Evolutionary conservation across 768 basidiomycete genomes (phyloP).

Genomic region (Thelephora aurantiotincta): DNA sequence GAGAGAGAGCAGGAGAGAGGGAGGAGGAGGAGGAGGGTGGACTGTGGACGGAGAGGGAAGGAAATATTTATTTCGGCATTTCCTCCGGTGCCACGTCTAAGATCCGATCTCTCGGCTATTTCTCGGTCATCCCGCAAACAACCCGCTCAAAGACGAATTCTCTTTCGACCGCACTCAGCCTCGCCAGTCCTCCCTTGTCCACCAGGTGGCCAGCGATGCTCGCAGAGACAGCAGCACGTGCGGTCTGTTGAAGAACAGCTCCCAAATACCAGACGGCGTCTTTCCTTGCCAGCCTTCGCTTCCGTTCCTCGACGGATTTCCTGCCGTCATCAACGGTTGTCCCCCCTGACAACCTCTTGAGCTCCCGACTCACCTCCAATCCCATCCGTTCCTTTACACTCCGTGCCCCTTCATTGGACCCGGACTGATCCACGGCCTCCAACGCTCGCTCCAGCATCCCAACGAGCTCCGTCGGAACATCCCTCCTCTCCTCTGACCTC

Average conservation of each 20-base stretch:
- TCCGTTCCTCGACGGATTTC: conserved; percentile 10
- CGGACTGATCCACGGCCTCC: neutral
- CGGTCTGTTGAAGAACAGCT: conserved; percentile 20
- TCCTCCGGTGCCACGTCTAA: neutral
- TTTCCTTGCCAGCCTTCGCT: conserved; percentile 28
- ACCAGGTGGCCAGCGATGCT: neutral
- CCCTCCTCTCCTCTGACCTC: neutral
- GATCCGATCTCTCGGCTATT: neutral
- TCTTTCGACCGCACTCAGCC: neutral
- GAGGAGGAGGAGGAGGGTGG: neutral
- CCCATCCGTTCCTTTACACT: neutral
- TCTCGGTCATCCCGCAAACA: neutral
- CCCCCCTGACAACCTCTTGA: conserved; percentile 4
- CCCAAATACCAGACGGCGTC: conserved; percentile 43
- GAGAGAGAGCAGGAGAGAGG: neutral
- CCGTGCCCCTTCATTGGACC: neutral
- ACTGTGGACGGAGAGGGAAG: conserved; percentile 1
- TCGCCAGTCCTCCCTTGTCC: neutral
- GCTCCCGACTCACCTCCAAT: neutral
- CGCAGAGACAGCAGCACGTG: neutral
- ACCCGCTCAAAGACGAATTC: neutral
- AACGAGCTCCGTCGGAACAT: neutral
- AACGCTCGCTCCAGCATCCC: neutral
- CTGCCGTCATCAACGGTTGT: neutral
- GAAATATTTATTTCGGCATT: neutral